These are phyloP conservation scores for Talaromyces nanjingensis DNA, from an alignment of 495 filamentous ascomycete species.

Conservation along the genomic window DNA sequence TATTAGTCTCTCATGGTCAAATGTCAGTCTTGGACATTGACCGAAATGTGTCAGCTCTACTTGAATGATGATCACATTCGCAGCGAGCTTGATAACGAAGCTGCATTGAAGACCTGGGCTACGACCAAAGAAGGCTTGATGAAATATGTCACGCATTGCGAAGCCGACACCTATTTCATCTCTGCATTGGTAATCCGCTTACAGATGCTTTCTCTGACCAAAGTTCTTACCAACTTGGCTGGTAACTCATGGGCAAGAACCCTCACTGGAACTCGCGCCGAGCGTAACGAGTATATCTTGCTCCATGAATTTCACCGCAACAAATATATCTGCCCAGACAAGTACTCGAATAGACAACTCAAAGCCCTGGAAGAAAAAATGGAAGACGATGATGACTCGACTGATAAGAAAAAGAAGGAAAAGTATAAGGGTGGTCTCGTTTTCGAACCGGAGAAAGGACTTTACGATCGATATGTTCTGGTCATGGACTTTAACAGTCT, in stretches of 20 bases:
- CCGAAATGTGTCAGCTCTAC: constrained; percentile 92
- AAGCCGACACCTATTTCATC: constrained; percentile 93
- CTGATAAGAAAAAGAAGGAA: constrained; percentile 86
- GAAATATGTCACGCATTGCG: constrained; percentile 87
- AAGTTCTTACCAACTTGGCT: constrained; percentile 91
- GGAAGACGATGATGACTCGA: constrained; percentile 64
- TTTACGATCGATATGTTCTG: constrained; percentile 93
- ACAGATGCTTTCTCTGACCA: constrained; percentile 89
- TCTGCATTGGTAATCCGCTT: constrained; percentile 78
- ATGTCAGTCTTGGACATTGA: constrained; percentile 95
- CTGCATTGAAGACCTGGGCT: constrained; percentile 82
- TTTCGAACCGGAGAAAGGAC: constrained; percentile 93
- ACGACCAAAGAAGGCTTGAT: constrained; percentile 76
- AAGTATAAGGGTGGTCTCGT: constrained; percentile 98
- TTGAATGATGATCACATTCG: constrained; percentile 62
- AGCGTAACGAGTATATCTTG: constrained; percentile 98
- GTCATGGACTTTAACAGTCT: constrained; percentile 99
- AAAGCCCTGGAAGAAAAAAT: constrained; percentile 63
- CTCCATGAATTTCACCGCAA: constrained; percentile 93
- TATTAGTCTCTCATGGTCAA: constrained; percentile 80
- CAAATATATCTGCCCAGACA: constrained; percentile 97
- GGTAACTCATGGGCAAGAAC: constrained; percentile 98
- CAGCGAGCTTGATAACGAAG: constrained; percentile 80
- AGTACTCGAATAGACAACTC: constrained; percentile 62
- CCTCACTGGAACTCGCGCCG: constrained; percentile 87